phyloP scores from a whole-genome alignment of 1,139 yeast genomes.

The Pichia sp. region DNA sequence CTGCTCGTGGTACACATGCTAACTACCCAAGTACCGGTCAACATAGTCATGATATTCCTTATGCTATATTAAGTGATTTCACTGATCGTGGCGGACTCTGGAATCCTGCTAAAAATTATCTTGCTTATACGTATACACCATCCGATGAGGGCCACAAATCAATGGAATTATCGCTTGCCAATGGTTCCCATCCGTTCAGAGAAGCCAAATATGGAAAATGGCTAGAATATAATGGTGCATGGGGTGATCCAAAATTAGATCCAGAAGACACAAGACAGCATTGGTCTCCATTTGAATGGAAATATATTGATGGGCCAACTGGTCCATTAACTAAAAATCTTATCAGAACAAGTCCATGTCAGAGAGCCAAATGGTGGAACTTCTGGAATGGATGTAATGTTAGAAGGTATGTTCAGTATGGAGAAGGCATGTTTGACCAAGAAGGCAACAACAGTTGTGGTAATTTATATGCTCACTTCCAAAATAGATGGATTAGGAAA shows the following conservation, averaged over 20 bases:
- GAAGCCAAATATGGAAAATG: conserved; percentile 72
- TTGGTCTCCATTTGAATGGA: conserved; percentile 81
- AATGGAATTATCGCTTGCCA: conserved; percentile 39
- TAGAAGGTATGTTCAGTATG: conserved; percentile 70
- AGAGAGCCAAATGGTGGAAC: conserved; percentile 77
- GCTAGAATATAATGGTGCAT: conserved; percentile 76
- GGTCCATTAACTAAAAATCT: conserved; percentile 87
- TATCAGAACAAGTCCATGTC: conserved; percentile 69
- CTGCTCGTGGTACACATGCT: conserved; percentile 97
- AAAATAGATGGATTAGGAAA: conserved; percentile 44
- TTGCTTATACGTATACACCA: conserved; percentile 81
- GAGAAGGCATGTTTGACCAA: conserved; percentile 77
- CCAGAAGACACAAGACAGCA: conserved; percentile 73
- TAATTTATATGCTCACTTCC: conserved; percentile 49
- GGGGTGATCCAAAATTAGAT: conserved; percentile 84
- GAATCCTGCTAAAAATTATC: conserved; percentile 83
- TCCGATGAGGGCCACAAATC: conserved; percentile 8
- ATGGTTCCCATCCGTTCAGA: conserved; percentile 48
- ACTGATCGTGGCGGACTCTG: conserved; percentile 94
- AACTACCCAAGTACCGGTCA: conserved; percentile 96
- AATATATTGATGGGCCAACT: conserved; percentile 85
- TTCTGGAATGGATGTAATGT: conserved; percentile 77
- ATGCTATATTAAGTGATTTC: conserved; percentile 85
- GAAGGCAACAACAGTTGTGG: conserved; percentile 72
- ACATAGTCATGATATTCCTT: conserved; percentile 93